Percentiles rank a stretch among this genome's conserved stretches.
Evolutionary conservation across 2,329 filamentous ascomycete genomes (phyloP).

Genomic region (Daldinia eschscholtzii): DNA sequence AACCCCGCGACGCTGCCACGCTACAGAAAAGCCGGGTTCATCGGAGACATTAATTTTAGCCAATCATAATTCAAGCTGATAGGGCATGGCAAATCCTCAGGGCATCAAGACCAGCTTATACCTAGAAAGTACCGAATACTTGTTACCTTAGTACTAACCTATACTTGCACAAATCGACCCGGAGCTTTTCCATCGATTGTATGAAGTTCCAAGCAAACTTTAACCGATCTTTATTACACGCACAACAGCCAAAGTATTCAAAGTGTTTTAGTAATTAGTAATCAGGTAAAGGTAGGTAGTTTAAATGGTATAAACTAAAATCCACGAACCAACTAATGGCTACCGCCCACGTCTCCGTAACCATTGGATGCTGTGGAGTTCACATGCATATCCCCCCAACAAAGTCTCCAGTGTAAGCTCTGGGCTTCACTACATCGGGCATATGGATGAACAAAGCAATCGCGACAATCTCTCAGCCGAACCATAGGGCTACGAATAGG

Average conservation of each 20-base stretch:
- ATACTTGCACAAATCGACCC: background rate
- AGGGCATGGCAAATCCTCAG: slow-evolving; percentile 42
- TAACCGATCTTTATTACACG: background rate
- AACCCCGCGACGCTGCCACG: slow-evolving; percentile 36
- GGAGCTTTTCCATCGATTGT: background rate
- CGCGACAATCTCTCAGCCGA: slow-evolving; percentile 27
- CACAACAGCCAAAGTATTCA: background rate
- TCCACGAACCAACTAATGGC: background rate
- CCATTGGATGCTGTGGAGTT: slow-evolving; percentile 27
- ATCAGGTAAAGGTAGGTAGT: too few species aligned
- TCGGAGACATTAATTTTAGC: slow-evolving; percentile 20
- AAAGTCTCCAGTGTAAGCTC: slow-evolving; percentile 3
- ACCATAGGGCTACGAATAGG: slow-evolving; percentile 40
- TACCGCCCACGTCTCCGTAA: slow-evolving; percentile 24
- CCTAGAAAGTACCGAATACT: background rate
- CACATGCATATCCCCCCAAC: slow-evolving; percentile 25
- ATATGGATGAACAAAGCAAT: slow-evolving; percentile 15
- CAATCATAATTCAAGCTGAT: slow-evolving; percentile 36
- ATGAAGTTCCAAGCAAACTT: background rate
- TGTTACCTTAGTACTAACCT: too few species aligned
- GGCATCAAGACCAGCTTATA: slow-evolving; percentile 1
- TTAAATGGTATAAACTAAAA: background rate
- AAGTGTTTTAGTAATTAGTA: too few species aligned
- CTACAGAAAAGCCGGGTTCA: slow-evolving; percentile 21
- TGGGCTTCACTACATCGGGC: background rate